Evolutionary conservation across 345 rosid genomes (phyloP).

Genomic region (Angophora floribunda): DNA sequence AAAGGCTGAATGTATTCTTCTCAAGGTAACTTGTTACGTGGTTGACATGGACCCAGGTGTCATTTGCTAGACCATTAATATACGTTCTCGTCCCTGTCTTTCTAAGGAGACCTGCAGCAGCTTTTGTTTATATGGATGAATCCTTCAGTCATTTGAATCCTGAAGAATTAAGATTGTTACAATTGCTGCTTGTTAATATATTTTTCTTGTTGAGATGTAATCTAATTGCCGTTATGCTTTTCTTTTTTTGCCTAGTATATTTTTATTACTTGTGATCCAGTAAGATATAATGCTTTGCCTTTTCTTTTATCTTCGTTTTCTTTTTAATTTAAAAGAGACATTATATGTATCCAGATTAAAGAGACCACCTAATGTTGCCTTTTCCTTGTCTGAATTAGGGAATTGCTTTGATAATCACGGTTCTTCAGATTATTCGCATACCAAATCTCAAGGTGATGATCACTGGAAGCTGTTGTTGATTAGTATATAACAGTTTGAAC

Average conservation of each 20-base stretch:
- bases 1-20: not conserved
- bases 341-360: not conserved
- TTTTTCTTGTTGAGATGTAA: not conserved
- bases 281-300: not conserved
- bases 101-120: not conserved
- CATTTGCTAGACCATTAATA: not conserved
- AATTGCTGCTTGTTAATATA: not conserved
- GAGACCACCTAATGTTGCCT: not conserved
- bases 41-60: not conserved
- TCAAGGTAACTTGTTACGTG: not conserved
- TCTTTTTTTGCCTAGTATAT: not conserved
- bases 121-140: not conserved
- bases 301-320: not conserved
- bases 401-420: conserved; percentile 84
- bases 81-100: not conserved
- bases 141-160: not conserved
- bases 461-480: not conserved
- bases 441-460: conserved; percentile 88
- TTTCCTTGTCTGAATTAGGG: conserved; percentile 40
- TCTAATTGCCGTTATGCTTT: not conserved
- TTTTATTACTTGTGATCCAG: not conserved
- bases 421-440: conserved; percentile 87
- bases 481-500: not conserved
- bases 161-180: not conserved
- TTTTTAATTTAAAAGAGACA: not conserved